Base-by-base conservation (phyloP, 2,329 filamentous ascomycete genomes). In the Venturia pyrina region DNA sequence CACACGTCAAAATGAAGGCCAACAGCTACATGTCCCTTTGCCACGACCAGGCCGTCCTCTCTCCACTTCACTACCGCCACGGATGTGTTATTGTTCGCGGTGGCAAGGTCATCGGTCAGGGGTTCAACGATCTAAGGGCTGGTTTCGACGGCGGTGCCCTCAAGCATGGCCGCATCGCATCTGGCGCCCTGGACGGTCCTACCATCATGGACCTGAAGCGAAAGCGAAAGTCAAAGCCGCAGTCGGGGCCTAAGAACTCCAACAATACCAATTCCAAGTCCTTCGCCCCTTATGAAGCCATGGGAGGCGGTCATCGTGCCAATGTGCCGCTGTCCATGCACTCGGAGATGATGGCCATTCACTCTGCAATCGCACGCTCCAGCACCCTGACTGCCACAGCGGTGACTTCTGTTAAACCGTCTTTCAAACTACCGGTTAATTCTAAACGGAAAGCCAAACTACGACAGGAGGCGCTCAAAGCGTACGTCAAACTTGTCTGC, bases 341-440 rank as follows among this genome's bases (percentile, higher is more conserved):
- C 69, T 79, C 79, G 4, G 81, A 83, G 75, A 83, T 83, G 80
- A 83, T 83, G 80, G 81, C 81, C 37, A 81, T 84, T 70, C 78
- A 80, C 64, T 66, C 64, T 37, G 66, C 66, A 8, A 66, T 67
- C 19, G 53, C 65, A 13, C 34, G 53, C 7, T 65, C 64, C 63
- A 78, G 75, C 69, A 77, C 76, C 61, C 70, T 78, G 71, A 77
- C 78, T 63, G 76, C 75, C 69, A 78, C 70, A 66, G 73, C 76
- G 59, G 73, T 77, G 74, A 80, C 75, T 64, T 77, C 73, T 70
- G 69, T 81, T 77, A 82, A 82, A 80, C 78, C 79, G 75, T 77
- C 72, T 75, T 78, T 78, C 73, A 79, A 78, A 78, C 75, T 81
- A 79, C 73, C 77, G 74, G 71, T 75, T 78, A 72, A 73, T 75